Conservation (phyloP, 2,329 filamentous ascomycete genomes). For the Helminthosporium solani region DNA sequence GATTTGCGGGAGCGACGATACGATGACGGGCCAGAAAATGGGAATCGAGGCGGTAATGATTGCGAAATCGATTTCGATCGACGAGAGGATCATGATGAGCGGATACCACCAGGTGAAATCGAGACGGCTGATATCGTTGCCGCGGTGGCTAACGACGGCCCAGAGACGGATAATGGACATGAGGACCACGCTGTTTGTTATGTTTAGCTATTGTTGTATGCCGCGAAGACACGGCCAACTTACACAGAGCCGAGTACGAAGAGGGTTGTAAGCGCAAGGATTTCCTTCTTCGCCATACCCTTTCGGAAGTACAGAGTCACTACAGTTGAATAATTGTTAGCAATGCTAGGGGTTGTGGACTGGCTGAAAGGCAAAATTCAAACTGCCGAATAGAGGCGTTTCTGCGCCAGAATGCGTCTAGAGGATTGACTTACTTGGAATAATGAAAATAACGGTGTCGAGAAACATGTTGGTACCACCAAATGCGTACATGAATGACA, state of each 20-base stretch:
- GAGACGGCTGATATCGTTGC: conserved; percentile 11
- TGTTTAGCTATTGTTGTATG: conserved; percentile 4
- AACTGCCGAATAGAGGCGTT: too few species aligned
- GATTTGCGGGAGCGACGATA: conserved; percentile 30
- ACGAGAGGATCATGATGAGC: conserved; percentile 30
- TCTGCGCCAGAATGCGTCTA: too few species aligned
- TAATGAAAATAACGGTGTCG: conserved; percentile 28
- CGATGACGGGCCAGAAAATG: conserved; percentile 40
- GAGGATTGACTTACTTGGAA: conserved; percentile 18
- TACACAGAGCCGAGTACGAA: conserved; percentile 30
- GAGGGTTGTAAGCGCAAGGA: conserved; percentile 28
- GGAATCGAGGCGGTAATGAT: conserved; percentile 41
- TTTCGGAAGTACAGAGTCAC: conserved; percentile 26
- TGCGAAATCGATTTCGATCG: conserved; percentile 38
- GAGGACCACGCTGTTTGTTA: conserved; percentile 22
- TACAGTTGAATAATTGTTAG: background rate
- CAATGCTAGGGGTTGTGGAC: background rate
- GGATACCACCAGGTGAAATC: conserved; percentile 39
- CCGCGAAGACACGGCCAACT: conserved; percentile 1
- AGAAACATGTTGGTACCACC: conserved; percentile 34
- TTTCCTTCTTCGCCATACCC: conserved; percentile 22
- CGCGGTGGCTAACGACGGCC: conserved; percentile 23
- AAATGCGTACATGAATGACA: conserved; percentile 21
- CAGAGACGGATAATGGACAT: conserved; percentile 34
- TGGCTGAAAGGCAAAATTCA: too few species aligned